A percentile compares a stretch with the other conserved stretches of the same genome.
phyloP scores from a whole-genome alignment of 2,329 filamentous ascomycete genomes.

The Bipolaris gigantea region DNA sequence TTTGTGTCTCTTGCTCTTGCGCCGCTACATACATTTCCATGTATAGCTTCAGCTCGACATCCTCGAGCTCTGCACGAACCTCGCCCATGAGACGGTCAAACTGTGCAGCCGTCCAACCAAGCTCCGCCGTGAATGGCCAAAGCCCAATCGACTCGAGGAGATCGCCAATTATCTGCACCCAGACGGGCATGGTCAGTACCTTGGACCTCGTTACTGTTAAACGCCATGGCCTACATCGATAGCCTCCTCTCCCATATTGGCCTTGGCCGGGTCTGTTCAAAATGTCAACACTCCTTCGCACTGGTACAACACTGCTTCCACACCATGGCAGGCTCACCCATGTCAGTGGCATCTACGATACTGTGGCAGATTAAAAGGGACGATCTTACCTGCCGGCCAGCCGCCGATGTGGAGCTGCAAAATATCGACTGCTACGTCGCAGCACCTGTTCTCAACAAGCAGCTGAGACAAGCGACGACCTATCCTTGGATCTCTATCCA shows the following conservation, averaged over 20 bases:
- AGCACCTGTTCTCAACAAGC: constrained; percentile 36
- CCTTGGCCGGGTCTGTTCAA: constrained; percentile 32
- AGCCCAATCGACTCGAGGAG: constrained; percentile 43
- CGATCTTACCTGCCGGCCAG: constrained; percentile 40
- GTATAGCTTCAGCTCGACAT: constrained; percentile 40
- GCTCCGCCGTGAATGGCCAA: constrained; percentile 41
- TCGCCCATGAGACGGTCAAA: constrained; percentile 34
- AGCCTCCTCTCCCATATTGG: constrained; percentile 34
- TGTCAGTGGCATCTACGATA: background rate
- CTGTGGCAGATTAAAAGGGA: background rate
- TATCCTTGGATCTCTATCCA: constrained; percentile 41
- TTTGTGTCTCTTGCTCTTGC: background rate
- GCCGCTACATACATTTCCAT: constrained; percentile 39
- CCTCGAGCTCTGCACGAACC: constrained; percentile 34
- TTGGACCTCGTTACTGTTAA: background rate
- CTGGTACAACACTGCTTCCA: background rate
- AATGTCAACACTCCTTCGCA: constrained; percentile 4
- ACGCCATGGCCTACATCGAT: constrained; percentile 11
- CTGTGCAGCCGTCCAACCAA: constrained; percentile 37
- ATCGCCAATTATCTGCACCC: constrained; percentile 33
- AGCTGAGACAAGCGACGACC: constrained; percentile 34
- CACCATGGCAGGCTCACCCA: too few relatives aligned
- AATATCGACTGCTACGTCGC: constrained; percentile 34
- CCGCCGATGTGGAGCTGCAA: constrained; percentile 43
- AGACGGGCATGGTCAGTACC: background rate